Conservation (phyloP, 2,329 filamentous ascomycete species). For the Colletotrichum limetticola region DNA sequence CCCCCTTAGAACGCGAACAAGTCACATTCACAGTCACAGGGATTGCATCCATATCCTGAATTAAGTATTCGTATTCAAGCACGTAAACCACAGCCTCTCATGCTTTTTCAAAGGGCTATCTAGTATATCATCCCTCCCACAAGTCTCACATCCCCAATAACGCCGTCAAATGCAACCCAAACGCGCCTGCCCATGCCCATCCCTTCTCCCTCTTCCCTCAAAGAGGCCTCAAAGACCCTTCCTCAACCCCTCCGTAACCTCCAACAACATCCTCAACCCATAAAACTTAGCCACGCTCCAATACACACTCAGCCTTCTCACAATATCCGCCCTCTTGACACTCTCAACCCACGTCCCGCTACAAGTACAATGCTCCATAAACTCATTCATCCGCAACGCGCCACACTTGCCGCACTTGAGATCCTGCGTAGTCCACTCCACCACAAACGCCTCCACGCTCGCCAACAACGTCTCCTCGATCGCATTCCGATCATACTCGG, state of each 20-base stretch:
- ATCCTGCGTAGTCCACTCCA: slow-evolving; percentile 91
- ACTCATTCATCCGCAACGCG: slow-evolving; percentile 86
- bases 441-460: slow-evolving; percentile 77
- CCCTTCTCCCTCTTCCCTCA: background rate
- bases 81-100: background rate
- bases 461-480: slow-evolving; percentile 87
- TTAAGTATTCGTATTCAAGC: background rate
- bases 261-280: slow-evolving; percentile 82
- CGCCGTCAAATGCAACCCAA: background rate
- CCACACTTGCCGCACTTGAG: slow-evolving; percentile 79
- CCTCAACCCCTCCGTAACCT: slow-evolving; percentile 75
- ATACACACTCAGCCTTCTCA: slow-evolving; percentile 75
- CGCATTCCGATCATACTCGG: slow-evolving; percentile 79
- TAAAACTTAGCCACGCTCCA: slow-evolving; percentile 81
- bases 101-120: background rate
- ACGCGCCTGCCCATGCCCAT: background rate
- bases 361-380: slow-evolving; percentile 96
- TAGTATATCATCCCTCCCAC: background rate
- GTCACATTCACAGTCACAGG: too few species aligned
- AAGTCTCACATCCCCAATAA: background rate
- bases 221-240: slow-evolving; percentile 50
- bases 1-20: too few species aligned
- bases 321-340: slow-evolving; percentile 73
- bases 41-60: background rate
- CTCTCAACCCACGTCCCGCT: slow-evolving; percentile 85